Evolutionary conservation across 352 stramenopile species (phyloP).

Genomic region (Phytophthora constricta): DNA sequence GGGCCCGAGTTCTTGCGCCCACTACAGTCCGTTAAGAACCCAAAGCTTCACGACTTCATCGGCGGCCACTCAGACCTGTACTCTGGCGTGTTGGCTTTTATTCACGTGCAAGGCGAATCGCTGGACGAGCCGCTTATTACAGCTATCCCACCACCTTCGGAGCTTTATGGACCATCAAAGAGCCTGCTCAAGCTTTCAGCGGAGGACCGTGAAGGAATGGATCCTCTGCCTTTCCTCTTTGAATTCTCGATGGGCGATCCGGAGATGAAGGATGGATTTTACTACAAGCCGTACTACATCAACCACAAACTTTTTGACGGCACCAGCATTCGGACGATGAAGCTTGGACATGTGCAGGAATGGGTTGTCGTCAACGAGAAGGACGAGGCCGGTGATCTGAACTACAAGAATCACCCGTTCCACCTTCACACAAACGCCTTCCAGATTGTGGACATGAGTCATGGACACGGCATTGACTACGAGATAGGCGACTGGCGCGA

Average conservation of each 20-base stretch:
- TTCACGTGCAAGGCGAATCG: slow-evolving; percentile 57
- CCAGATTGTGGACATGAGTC: slow-evolving; percentile 78
- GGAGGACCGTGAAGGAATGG: slow-evolving; percentile 40
- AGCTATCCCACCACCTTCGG: slow-evolving; percentile 39
- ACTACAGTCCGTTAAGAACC: slow-evolving; percentile 58
- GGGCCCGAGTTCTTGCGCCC: slow-evolving; percentile 50
- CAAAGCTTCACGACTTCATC: slow-evolving; percentile 51
- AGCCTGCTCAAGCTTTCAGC: slow-evolving; percentile 47
- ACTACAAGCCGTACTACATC: slow-evolving; percentile 81
- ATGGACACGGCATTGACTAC: slow-evolving; percentile 75
- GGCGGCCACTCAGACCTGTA: slow-evolving; percentile 67
- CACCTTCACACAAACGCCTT: slow-evolving; percentile 89
- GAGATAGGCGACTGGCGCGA: slow-evolving; percentile 82
- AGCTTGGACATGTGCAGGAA: slow-evolving; percentile 66
- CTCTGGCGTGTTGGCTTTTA: slow-evolving; percentile 58
- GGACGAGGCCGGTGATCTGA: slow-evolving; percentile 46
- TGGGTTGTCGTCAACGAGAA: slow-evolving; percentile 75
- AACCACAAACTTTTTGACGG: slow-evolving; percentile 68
- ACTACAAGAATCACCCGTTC: slow-evolving; percentile 83
- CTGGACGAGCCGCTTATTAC: slow-evolving; percentile 38
- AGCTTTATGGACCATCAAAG: slow-evolving; percentile 49
- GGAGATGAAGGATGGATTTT: slow-evolving; percentile 61
- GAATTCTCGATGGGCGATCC: slow-evolving; percentile 61
- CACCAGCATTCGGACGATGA: slow-evolving; percentile 56
- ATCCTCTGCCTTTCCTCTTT: slow-evolving; percentile 51